Conservation (phyloP, 345 rosid species). For the Anastatica hierochuntica region DNA sequence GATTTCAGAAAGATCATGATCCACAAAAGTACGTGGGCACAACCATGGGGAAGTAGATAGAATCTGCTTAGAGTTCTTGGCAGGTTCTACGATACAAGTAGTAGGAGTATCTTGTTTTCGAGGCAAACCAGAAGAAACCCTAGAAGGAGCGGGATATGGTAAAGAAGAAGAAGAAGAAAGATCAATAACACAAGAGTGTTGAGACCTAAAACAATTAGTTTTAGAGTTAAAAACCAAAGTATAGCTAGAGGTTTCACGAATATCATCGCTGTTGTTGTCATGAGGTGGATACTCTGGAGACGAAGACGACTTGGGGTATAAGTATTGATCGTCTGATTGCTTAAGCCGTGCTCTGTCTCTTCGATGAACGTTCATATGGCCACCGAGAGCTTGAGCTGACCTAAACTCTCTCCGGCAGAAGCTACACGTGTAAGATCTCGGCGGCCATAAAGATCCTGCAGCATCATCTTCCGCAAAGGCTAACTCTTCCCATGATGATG, state of each 20-base stretch:
- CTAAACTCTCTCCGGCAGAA: slow-evolving; percentile 75
- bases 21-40: too few relatives aligned
- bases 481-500: slow-evolving; percentile 89
- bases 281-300: too few relatives aligned
- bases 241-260: slow-evolving; percentile 26
- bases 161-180: slow-evolving; percentile 29
- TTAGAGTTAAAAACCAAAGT: slow-evolving; percentile 47
- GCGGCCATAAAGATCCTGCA: slow-evolving; percentile 75
- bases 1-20: slow-evolving; percentile 18
- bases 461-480: slow-evolving; percentile 88
- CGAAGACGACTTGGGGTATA: slow-evolving; percentile 24
- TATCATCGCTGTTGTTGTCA: slow-evolving; percentile 23
- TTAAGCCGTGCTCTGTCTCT: slow-evolving; percentile 85
- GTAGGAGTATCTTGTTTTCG: slow-evolving; percentile 26
- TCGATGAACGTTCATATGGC: slow-evolving; percentile 90
- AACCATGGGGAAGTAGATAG: neutral
- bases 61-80: slow-evolving; percentile 10
- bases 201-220: slow-evolving; percentile 38
- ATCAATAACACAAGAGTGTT: slow-evolving; percentile 21
- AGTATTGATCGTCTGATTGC: slow-evolving; percentile 40
- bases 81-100: slow-evolving; percentile 17
- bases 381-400: too few relatives aligned
- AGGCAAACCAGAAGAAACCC: slow-evolving; percentile 4
- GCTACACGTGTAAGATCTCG: slow-evolving; percentile 81
- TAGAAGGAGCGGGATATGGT: too few relatives aligned